phyloP scores from a whole-genome alignment of 2,329 filamentous ascomycete species.

The Scedosporium apiospermum region DNA sequence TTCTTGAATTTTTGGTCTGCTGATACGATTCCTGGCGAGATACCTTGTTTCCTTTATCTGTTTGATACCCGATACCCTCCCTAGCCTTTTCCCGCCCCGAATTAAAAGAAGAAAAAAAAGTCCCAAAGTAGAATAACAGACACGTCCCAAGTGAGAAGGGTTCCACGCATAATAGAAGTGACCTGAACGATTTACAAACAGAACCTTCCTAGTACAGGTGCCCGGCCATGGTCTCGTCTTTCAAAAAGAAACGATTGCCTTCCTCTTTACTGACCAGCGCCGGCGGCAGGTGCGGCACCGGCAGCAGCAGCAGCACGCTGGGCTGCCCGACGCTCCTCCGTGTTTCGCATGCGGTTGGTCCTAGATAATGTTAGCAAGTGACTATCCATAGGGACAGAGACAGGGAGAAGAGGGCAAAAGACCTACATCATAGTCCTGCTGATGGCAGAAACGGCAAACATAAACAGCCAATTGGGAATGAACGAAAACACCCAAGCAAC shows the following conservation, averaged over 20 bases:
- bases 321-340: background rate
- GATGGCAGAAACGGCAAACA: slow-evolving; percentile 65
- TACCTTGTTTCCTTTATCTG: background rate
- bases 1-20: too few species aligned
- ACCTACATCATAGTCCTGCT: slow-evolving; percentile 70
- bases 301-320: slow-evolving; percentile 1
- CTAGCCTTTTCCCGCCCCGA: background rate
- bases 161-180: background rate
- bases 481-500: slow-evolving; percentile 57
- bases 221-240: too few species aligned
- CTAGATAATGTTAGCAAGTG: slow-evolving; percentile 20
- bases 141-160: slow-evolving; percentile 7
- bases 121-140: slow-evolving; percentile 8
- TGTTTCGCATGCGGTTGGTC: slow-evolving; percentile 23
- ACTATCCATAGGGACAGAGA: background rate
- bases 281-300: background rate
- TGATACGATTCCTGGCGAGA: background rate
- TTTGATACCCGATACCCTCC: background rate
- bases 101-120: slow-evolving; percentile 1
- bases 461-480: slow-evolving; percentile 66
- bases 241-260: too few species aligned
- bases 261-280: background rate
- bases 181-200: background rate
- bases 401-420: slow-evolving; percentile 5
- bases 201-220: background rate